Base-by-base conservation (phyloP, 2,329 filamentous ascomycete genomes). In the Trichoderma brevicompactum region DNA sequence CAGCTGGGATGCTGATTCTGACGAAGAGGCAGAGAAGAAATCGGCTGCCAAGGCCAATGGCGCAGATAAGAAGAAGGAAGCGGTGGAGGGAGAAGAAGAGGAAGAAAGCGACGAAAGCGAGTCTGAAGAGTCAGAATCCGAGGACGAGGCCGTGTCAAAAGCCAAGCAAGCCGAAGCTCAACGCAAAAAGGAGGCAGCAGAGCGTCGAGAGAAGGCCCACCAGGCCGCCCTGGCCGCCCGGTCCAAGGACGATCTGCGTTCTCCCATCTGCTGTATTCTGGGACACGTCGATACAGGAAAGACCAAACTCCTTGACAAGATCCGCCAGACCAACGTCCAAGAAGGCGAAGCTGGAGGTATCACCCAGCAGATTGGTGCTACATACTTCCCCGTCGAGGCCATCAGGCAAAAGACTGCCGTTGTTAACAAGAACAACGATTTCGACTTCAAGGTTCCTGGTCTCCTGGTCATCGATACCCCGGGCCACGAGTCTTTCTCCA, bases 251-350 rank as follows among this genome's bases (percentile, higher is more conserved):
- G 90, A 99, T 79, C 87, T 99, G 65, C 92, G 95, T 66, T 98
- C 95, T 46, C 95, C 95, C 61, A 99, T 99, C 80, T 98, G 95
- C 85, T 98, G 94, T 90, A 99, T 99, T 86, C 88, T 99, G 69
- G 95, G 95, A 74, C 95, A 99, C 87, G 95, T 99, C 87, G 95
- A 99, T 89, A 99, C 96, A 52, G 95, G 95, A 78, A 99, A 99
- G 83, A 99, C 95, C n/a, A 99, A 98, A 82, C 84, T 99, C 69
- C 86, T 99, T 66, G 95, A 99, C 84, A 99, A 99, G 83, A 92
- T 99, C 75, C 91, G 95, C 74, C 93, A 97, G 79, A 98, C 95
- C 65, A 98, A 99, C 76, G 95, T 99, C 41, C 96, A 99, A 76
- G 95, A 98, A 80, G 95, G 95, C 74, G 95, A 99, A 86, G 96